Base-by-base conservation (phyloP, 805 yeast species). In the Suhomyces emberorum region DNA sequence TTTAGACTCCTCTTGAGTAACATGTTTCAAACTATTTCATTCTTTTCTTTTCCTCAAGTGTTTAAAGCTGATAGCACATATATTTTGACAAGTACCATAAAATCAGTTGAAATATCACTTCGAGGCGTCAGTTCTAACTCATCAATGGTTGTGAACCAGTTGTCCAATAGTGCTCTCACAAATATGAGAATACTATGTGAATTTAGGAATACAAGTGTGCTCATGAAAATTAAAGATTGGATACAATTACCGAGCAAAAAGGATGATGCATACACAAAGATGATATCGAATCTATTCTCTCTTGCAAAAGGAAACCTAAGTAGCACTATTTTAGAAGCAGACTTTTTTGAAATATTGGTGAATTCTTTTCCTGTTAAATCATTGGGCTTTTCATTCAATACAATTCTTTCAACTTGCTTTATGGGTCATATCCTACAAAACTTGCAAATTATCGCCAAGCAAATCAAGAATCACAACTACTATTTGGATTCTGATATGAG, bases 51-150 rank as follows among this genome's bases (percentile, higher is more conserved):
- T 44, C 73, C 74, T 1, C 61, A 56, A 17, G 49, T 57, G 2
- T 58, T 59, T 37, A 61, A 59, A 14, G 56, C 65, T 0, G 69
- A 69, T 22, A 55, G 65, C 3, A 50, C 58, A 4, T 49, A 49
- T 27, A 44, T 76, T 3, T 49, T 85, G 11, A 66, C 77, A 1
- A 75, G 74, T 45, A 77, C 85, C 0, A 72, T 84, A 15, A 76
- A 77, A 37, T 74, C 85, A 2, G 57, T 76, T 6, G 96, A 87
- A 48, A 76, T 85, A 9, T 61, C 83, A 0, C 53, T 81, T 20
- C 65, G 95, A 40, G 86, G 86, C 0, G 51, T 59, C 1, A 47
- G 63, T 1, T 56, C 69, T 10, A 47, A 55, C 14, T 69, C 69
- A 1, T 71, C 72, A 0, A 44, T 78, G 9, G 51, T 83, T 0